phyloP scores from a whole-genome alignment of 2,329 filamentous ascomycete species.

The Colletotrichum sp. region DNA sequence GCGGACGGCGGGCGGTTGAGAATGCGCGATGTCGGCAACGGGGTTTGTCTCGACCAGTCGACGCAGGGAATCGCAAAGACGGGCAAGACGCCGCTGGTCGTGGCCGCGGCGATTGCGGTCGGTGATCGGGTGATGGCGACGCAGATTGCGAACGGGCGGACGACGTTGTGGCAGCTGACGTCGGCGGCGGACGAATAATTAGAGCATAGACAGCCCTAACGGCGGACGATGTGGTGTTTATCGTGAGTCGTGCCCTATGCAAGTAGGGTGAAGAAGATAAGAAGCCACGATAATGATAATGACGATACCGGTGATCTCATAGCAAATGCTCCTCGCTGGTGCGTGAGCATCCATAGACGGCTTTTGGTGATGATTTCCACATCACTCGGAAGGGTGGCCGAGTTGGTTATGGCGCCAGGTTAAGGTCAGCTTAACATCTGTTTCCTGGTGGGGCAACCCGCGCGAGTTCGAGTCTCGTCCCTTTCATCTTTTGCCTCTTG shows the following conservation, averaged over 20 bases:
- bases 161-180: constrained; percentile 12
- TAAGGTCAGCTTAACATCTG: constrained; percentile 20
- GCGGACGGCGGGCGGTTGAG: constrained; percentile 3
- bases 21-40: not conserved
- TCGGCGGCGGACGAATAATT: not conserved
- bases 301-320: not conserved
- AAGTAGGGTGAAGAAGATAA: not conserved
- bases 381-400: constrained; percentile 10
- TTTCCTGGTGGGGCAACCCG: constrained; percentile 22
- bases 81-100: constrained; percentile 8
- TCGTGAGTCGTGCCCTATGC: not conserved
- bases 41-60: constrained; percentile 16
- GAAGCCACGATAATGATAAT: not conserved
- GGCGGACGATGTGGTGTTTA: not conserved
- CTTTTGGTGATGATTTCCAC: accelerated
- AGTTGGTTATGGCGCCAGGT: constrained; percentile 23
- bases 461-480: constrained; percentile 22
- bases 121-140: constrained; percentile 4
- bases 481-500: not conserved
- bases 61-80: constrained; percentile 13
- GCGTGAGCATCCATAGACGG: too few species aligned
- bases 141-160: constrained; percentile 3
- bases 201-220: not conserved
- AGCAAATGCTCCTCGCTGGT: too few species aligned
- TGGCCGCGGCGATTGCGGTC: not conserved